Evolutionary conservation across 192 early-diverging fungal species (phyloP), one percentile per base, ranked within the genome.

Genomic region (Pecoramyces ruminantium): DNA sequence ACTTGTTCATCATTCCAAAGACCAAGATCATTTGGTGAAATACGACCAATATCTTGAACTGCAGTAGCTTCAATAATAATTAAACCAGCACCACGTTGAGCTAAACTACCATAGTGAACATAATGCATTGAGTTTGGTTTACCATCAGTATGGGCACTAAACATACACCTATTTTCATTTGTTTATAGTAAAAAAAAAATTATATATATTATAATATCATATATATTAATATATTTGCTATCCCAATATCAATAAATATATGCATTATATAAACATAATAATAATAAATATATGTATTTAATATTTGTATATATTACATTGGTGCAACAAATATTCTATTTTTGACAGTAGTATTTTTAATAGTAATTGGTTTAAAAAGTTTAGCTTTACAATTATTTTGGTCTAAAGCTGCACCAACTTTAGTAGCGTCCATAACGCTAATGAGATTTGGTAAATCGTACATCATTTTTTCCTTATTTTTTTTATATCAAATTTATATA

Each of bases 1-100:
- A 93, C 88, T 38, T 97, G 95, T 16, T 89, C 92, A 85, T 95
- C 93, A 17, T 91, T 88, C 93, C 94, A 96, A 28, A 98, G 83
- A 15, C 97, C 96, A 12, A 90, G 84, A 84, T 93, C 92, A 77
- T 89, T 82, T 28, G 95, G 93, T 13, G 93, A 88, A 77, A 95
- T 94, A 25, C 94, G 89, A 79, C 95, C 95, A 78, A 94, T 87
- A 29, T 93, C 90, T 0, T 84, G 79, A 12, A 96, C 94, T 8
- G 87, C 93, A 0, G 92, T 89, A 12, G 81, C 87, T 81, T 97
- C 96, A 78, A 94, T 85, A 34, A 96, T 88, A 78, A 95, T 87
- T 38, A 96, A 84, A 12, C 95, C 96, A 28, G 89, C 90, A 34
- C 95, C 96, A 40, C 90, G 87, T 51, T 4, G 6, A 51, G 42